Evolutionary conservation across 2,329 filamentous ascomycete genomes (phyloP).

Genomic region (Trichoderma cornu-damae): DNA sequence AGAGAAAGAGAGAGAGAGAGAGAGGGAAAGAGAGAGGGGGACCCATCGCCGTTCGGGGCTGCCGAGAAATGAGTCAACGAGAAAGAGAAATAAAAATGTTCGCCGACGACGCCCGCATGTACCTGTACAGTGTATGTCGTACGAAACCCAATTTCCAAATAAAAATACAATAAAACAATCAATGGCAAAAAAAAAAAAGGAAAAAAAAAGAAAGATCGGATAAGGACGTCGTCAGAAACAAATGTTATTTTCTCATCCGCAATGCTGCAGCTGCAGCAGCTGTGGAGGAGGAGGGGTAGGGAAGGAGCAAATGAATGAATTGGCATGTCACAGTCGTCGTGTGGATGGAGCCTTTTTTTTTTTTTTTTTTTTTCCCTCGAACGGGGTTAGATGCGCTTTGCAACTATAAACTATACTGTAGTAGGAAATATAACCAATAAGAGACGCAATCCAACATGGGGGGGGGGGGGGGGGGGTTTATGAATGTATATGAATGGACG

Average conservation of each 20-base stretch:
- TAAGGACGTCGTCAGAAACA: neutral
- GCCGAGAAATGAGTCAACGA: slow-evolving; percentile 19
- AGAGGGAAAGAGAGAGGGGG: neutral
- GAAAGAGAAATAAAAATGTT: slow-evolving; percentile 4
- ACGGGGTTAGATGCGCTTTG: neutral
- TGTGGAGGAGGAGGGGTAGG: neutral
- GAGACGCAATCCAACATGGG: too few relatives aligned
- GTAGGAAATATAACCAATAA: too few relatives aligned
- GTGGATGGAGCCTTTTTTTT: neutral
- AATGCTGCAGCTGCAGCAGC: slow-evolving; percentile 6
- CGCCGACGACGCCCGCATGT: slow-evolving; percentile 9
- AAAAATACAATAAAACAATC: too few relatives aligned
- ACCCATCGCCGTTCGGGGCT: slow-evolving; percentile 13
- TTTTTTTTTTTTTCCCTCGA: too few relatives aligned
- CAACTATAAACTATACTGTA: too few relatives aligned
- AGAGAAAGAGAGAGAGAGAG: neutral
- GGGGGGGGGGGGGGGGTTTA: too few relatives aligned
- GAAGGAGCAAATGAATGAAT: neutral
- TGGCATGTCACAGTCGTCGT: slow-evolving; percentile 7
- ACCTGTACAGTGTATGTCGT: slow-evolving; percentile 2
- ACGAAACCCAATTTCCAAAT: too few relatives aligned
- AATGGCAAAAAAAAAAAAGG: neutral
- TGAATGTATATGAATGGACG: too few relatives aligned
- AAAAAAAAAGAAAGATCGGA: neutral
- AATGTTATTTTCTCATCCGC: slow-evolving; percentile 1